Base-by-base conservation (phyloP, 345 rosid genomes). In the Lumnitzera littorea region DNA sequence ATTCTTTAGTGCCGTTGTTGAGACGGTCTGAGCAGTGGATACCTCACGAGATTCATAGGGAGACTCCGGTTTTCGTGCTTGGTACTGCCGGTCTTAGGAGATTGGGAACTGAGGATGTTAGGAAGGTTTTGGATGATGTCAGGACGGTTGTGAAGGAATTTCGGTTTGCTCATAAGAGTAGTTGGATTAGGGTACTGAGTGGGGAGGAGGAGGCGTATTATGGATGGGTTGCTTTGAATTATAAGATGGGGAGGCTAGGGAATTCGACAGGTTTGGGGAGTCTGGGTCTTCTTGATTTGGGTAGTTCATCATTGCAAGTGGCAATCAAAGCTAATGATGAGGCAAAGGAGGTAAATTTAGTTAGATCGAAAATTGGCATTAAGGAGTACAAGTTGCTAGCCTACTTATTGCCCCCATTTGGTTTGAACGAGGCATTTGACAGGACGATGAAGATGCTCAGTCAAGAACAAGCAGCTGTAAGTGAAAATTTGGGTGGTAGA, bases 131-230 rank as follows among this genome's bases (percentile, higher is more conserved):
- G 70, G 71, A 76, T 41, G 73, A 78, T 58, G 73, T 74, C 17
- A 76, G 67, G 70, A 53, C 60, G 67, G 78, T 82, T 57, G 54
- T 78, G 15, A 74, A 68, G 73, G 78, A 69, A 12, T 77, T 65
- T 56, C 29, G 72, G 9, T 80, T 85, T 74, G 15, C 65, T 46
- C 61, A 66, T 48, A 65, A 29, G 68, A 80, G 58, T 66, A 69
- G 69, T 50, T 74, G 79, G 80, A 74, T 85, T 53, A 72, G 81
- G 65, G 74, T 80, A 54, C 68, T 85, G 81, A 71, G 74, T 50
- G 87, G 87, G 66, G 71, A 76, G 68, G 85, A 85, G 57, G 87
- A 85, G 72, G 91, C 85, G 13, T 85, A 80, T 55, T 85, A 80
- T 71, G 85, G 85, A 46, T 85, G 87, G 87, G 74, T 78, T 63